Percentiles rank a stretch among this genome's conserved stretches.
These are phyloP conservation scores for Cephalotrichum gorgonifer DNA, from an alignment of 2,329 filamentous ascomycete species.

Conservation along the genomic window DNA sequence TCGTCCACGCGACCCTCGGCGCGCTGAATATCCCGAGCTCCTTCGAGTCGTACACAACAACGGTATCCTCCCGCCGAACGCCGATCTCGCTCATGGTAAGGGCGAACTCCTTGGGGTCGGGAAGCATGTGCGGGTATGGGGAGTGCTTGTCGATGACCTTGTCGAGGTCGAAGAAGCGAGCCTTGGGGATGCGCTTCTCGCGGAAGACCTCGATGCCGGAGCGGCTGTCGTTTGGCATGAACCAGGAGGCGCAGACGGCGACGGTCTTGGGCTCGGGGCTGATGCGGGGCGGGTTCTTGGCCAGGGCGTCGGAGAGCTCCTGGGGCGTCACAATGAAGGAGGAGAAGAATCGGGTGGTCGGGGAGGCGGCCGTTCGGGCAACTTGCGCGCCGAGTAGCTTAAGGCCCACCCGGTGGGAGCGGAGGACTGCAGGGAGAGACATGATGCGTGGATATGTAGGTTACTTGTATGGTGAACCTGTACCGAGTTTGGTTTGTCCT, in stretches of 20 bases:
- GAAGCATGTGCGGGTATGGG: slow-evolving; percentile 95
- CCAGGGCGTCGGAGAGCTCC: slow-evolving; percentile 71
- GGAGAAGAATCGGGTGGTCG: slow-evolving; percentile 37
- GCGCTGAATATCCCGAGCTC: slow-evolving; percentile 92
- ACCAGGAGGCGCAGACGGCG: slow-evolving; percentile 89
- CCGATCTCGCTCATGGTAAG: slow-evolving; percentile 82
- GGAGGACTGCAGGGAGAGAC: slow-evolving; percentile 1
- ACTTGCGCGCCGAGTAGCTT: neutral
- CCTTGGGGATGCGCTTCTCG: slow-evolving; percentile 73
- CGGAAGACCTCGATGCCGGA: slow-evolving; percentile 74
- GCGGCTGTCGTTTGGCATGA: slow-evolving; percentile 83
- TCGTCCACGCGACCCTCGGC: slow-evolving; percentile 86
- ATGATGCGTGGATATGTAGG: slow-evolving; percentile 2
- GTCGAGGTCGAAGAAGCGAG: slow-evolving; percentile 95
- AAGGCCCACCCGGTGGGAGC: slow-evolving; percentile 2
- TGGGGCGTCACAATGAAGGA: slow-evolving; percentile 80
- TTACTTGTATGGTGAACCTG: neutral
- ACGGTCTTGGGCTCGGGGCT: slow-evolving; percentile 76
- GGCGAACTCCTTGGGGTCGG: slow-evolving; percentile 68
- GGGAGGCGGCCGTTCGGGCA: neutral
- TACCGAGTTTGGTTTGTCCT: neutral
- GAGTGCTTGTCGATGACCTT: slow-evolving; percentile 78
- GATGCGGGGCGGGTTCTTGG: slow-evolving; percentile 71
- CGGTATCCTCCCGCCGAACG: slow-evolving; percentile 74
- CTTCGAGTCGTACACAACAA: slow-evolving; percentile 89